phyloP scores from a whole-genome alignment of 2,329 filamentous ascomycete species.

The Botrytis elliptica region DNA sequence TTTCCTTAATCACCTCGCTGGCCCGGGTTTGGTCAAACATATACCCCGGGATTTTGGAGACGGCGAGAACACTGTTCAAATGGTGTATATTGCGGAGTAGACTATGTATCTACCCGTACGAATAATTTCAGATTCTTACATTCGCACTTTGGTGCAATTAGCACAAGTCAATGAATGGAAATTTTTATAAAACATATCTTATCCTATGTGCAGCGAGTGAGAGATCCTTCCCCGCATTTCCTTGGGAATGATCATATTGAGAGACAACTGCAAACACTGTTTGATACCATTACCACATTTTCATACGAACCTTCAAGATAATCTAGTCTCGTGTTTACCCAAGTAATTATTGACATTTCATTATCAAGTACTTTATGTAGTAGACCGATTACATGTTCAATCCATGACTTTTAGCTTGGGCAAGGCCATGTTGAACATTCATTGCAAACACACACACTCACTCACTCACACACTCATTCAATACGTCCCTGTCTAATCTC shows the following conservation, averaged over 20 bases:
- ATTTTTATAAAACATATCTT: neutral
- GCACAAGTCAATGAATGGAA: neutral
- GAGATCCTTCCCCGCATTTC: no score
- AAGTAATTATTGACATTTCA: neutral
- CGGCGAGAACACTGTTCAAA: neutral
- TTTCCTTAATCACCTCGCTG: conserved; percentile 1
- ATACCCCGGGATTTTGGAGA: conserved; percentile 8
- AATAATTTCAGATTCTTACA: neutral
- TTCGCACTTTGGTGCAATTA: neutral
- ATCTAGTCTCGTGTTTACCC: neutral
- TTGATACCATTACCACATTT: neutral
- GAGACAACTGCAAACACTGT: neutral
- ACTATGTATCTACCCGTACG: neutral
- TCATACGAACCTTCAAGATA: neutral
- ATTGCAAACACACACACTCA: neutral
- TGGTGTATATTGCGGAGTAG: neutral
- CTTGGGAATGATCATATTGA: neutral
- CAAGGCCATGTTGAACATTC: neutral
- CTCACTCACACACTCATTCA: neutral
- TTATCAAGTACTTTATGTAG: neutral
- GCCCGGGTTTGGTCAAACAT: conserved; percentile 1
- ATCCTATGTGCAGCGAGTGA: neutral
- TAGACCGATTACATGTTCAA: neutral
- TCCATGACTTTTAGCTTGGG: neutral
- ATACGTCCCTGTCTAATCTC: neutral